These are phyloP conservation scores for Erythrobasidium hasegawianum DNA, from an alignment of 1,284 basidiomycete species.

Conservation along the genomic window DNA sequence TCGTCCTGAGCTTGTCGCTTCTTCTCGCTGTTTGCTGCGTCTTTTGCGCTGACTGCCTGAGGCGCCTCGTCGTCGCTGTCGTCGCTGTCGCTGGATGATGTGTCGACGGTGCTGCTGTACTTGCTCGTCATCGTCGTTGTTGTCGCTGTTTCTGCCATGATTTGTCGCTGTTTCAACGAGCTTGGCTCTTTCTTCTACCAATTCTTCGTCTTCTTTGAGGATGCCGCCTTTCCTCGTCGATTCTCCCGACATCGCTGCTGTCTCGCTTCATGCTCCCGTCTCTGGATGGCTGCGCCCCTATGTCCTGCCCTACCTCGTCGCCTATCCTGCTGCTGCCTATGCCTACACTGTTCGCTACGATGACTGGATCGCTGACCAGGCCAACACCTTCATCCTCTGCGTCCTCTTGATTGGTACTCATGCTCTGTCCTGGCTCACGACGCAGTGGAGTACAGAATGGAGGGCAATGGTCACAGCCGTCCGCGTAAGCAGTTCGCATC, in stretches of 20 bases:
- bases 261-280: constrained; percentile 30
- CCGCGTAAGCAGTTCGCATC: constrained; percentile 50
- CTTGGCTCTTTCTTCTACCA: neutral
- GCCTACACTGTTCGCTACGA: constrained; percentile 63
- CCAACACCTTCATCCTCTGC: constrained; percentile 79
- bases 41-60: constrained; percentile 15
- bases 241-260: constrained; percentile 10
- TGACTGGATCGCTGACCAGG: constrained; percentile 46
- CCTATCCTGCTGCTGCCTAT: constrained; percentile 58
- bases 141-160: neutral
- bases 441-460: constrained; percentile 81
- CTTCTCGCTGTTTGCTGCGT: constrained; percentile 15
- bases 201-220: neutral
- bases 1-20: constrained; percentile 1
- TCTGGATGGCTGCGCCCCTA: constrained; percentile 44
- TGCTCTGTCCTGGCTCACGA: constrained; percentile 86
- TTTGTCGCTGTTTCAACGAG: neutral
- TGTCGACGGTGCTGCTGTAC: neutral
- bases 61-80: constrained; percentile 28
- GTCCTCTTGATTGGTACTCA: constrained; percentile 80
- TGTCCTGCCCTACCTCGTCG: constrained; percentile 48
- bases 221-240: neutral
- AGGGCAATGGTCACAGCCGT: constrained; percentile 70
- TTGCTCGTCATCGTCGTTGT: constrained; percentile 1
- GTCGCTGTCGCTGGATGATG: neutral